Evolutionary conservation across 2,329 filamentous ascomycete species (phyloP).

Genomic region (Chaetomium sp.): DNA sequence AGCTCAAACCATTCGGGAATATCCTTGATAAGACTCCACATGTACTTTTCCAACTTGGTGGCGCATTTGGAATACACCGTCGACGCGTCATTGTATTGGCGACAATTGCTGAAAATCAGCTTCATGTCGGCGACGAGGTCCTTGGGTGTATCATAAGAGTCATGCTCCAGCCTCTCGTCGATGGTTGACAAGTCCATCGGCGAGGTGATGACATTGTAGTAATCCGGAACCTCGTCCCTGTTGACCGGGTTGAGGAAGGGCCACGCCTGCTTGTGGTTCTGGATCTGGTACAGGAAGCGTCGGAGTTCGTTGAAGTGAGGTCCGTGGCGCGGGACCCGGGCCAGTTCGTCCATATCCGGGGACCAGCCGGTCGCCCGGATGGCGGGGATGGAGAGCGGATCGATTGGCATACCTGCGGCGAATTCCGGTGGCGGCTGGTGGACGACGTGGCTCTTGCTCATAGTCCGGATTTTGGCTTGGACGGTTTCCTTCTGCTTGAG

Average conservation of each 20-base stretch:
- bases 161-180: slow-evolving; percentile 90
- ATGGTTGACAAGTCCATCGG: slow-evolving; percentile 97
- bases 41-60: slow-evolving; percentile 87
- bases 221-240: slow-evolving; percentile 91
- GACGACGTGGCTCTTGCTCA: slow-evolving; percentile 82
- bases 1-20: slow-evolving; percentile 79
- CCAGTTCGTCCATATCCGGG: slow-evolving; percentile 93
- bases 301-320: slow-evolving; percentile 94
- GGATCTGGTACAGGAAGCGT: slow-evolving; percentile 88
- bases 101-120: slow-evolving; percentile 90
- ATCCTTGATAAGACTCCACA: slow-evolving; percentile 89
- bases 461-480: slow-evolving; percentile 88
- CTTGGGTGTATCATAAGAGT: slow-evolving; percentile 84
- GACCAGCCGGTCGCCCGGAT: slow-evolving; percentile 94
- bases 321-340: slow-evolving; percentile 88
- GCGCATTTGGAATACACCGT: slow-evolving; percentile 94
- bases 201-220: slow-evolving; percentile 96
- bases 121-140: slow-evolving; percentile 87
- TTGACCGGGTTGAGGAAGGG: slow-evolving; percentile 93
- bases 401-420: slow-evolving; percentile 66
- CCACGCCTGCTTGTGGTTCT: slow-evolving; percentile 92
- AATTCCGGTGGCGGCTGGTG: slow-evolving; percentile 83
- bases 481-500: slow-evolving; percentile 96
- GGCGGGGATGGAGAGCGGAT: slow-evolving; percentile 83
- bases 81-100: slow-evolving; percentile 91